Evolutionary conservation across 2,329 filamentous ascomycete genomes (phyloP).

Genomic region (Neodidymelliopsis sp.): DNA sequence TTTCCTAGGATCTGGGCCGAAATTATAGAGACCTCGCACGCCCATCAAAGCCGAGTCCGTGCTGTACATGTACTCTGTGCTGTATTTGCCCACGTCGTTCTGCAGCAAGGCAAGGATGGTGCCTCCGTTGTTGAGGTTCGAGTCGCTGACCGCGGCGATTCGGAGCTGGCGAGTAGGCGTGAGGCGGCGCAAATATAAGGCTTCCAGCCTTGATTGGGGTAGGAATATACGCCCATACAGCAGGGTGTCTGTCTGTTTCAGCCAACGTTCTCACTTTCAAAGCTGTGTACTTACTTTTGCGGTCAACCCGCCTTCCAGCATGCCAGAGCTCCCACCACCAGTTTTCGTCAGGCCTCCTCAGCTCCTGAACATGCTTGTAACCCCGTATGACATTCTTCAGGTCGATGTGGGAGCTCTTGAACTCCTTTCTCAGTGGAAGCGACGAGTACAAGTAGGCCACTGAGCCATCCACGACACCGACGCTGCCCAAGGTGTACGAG

Average conservation of each 20-base stretch:
- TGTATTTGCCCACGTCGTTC: slow-evolving; percentile 87
- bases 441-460: slow-evolving; percentile 96
- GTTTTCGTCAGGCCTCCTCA: slow-evolving; percentile 60
- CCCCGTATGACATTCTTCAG: slow-evolving; percentile 80
- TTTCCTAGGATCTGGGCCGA: slow-evolving; percentile 72
- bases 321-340: slow-evolving; percentile 65
- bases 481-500: slow-evolving; percentile 87
- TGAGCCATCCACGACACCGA: slow-evolving; percentile 94
- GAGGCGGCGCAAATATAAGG: slow-evolving; percentile 79
- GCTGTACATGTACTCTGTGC: slow-evolving; percentile 87
- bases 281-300: slow-evolving; percentile 50
- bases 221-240: slow-evolving; percentile 83
- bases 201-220: slow-evolving; percentile 85
- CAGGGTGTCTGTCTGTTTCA: slow-evolving; percentile 60
- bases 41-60: slow-evolving; percentile 92
- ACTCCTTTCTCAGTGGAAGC: slow-evolving; percentile 72
- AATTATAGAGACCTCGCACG: slow-evolving; percentile 90
- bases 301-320: slow-evolving; percentile 57
- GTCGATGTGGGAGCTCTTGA: slow-evolving; percentile 76
- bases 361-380: slow-evolving; percentile 78
- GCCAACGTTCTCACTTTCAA: slow-evolving; percentile 6
- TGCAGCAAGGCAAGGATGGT: slow-evolving; percentile 76
- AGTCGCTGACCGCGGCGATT: slow-evolving; percentile 78
- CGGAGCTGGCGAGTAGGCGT: slow-evolving; percentile 81
- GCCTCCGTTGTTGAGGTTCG: slow-evolving; percentile 75